A percentile compares a stretch with the other conserved stretches of the same genome.
These are phyloP conservation scores for Leucoagaricus sp. DNA, from an alignment of 1,284 basidiomycete species.

Conservation along the genomic window DNA sequence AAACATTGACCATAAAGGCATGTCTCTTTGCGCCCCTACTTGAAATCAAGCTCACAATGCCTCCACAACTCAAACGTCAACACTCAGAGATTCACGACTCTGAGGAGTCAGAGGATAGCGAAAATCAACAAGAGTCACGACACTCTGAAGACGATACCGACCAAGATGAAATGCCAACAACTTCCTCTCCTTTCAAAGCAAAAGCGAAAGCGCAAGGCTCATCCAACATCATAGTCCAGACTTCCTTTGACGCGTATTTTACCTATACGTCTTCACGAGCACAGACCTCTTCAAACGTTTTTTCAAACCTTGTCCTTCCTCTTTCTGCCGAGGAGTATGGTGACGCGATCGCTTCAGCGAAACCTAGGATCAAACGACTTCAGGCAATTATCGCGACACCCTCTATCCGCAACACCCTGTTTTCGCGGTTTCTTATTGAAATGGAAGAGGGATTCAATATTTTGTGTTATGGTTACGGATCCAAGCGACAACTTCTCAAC, in stretches of 20 bases:
- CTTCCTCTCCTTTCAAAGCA: slow-evolving; percentile 23
- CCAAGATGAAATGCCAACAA: slow-evolving; percentile 20
- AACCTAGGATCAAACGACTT: slow-evolving; percentile 27
- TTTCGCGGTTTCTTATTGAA: slow-evolving; percentile 68
- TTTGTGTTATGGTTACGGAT: slow-evolving; percentile 85
- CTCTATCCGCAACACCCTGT: slow-evolving; percentile 42
- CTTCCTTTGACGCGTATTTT: slow-evolving; percentile 85
- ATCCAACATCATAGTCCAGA: slow-evolving; percentile 43
- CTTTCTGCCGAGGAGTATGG: slow-evolving; percentile 63
- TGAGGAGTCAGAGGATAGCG: not conserved
- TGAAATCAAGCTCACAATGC: not conserved
- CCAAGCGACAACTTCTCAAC: slow-evolving; percentile 77
- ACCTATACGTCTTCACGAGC: slow-evolving; percentile 59
- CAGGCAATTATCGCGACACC: slow-evolving; percentile 34
- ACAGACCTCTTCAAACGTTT: slow-evolving; percentile 76
- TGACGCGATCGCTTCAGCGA: slow-evolving; percentile 43
- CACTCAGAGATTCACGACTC: not conserved
- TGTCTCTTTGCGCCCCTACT: not conserved
- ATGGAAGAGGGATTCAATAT: slow-evolving; percentile 84
- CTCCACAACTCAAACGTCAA: not conserved
- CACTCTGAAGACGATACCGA: slow-evolving; percentile 17
- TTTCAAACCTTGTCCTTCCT: slow-evolving; percentile 71
- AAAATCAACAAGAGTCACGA: not conserved
- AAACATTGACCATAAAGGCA: not conserved
- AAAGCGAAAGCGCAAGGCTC: slow-evolving; percentile 3